Base-by-base conservation (phyloP, 129 eudicot genomes). In the Artemisia tridentata region DNA sequence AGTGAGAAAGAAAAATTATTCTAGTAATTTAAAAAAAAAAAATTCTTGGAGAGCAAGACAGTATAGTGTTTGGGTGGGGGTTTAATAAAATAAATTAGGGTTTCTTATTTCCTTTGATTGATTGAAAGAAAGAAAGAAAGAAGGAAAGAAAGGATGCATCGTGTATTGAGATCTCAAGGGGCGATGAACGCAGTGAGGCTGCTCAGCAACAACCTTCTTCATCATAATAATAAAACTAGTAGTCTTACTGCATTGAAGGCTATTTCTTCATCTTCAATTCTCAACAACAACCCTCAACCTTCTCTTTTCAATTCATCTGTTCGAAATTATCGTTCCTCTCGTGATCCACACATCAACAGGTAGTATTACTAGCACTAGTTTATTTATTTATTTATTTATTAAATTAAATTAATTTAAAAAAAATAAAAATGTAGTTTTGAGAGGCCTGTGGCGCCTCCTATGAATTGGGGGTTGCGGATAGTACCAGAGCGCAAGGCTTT, bases 401-500 rank as follows among this genome's bases (percentile, higher is more conserved):
- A 15, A 9, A 7, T 12, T 17, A 7, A 6, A n/a, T n/a, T 16
- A 54, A 4, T 6, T 17, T 9, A 19, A 18, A 56, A 56, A 34
- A 6, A 15, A 50, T 69, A 15, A 16, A 38, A 25, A 21, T 14
- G n/a, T 71, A 92, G 96, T 58, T 85, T 78, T 82, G 91, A 81
- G 3, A 75, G 69, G 23, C 23, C 23, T 21, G 23, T 1, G 0
- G 23, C 80, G 7, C 82, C 88, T 5, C 95, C 99, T 17, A 75
- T 86, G 27, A 93, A 93, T 68, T 93, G 92, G 97, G 99, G 99
- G 4, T 47, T 93, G 53, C 90, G 91, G 8, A 82, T 93, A 19
- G 99, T 93, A 16, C 97, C 99, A 0, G 96, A 93, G 84, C 84
- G 82, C 81, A 86, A 82, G 65, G 97, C 99, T 3, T 87, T 16